Conservation (phyloP, 306 rosid genomes). For the Pterocarpus santalinus region DNA sequence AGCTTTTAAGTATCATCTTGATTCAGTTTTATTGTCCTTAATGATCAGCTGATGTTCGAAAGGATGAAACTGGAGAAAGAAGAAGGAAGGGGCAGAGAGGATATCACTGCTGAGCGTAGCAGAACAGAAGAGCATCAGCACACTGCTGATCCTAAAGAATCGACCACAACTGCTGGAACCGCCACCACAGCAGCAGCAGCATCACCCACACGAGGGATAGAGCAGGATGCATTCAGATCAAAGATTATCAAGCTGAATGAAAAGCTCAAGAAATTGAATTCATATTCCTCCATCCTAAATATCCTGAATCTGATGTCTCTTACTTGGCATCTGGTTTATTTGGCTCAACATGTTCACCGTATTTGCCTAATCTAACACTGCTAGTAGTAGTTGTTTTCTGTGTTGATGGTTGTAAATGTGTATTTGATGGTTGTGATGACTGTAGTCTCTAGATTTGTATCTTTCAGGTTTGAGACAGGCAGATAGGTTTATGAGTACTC, state of each 20-base stretch:
- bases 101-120: conserved; percentile 6
- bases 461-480: not conserved
- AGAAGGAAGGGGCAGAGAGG: conserved; percentile 75
- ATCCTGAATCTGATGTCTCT: conserved; percentile 69
- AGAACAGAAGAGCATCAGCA: conserved; percentile 14
- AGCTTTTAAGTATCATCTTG: not conserved
- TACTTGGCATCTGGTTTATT: conserved; percentile 73
- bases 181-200: not conserved
- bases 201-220: not conserved
- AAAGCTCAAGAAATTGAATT: conserved; percentile 73
- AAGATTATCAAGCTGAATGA: conserved; percentile 51
- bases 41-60: conserved; percentile 74
- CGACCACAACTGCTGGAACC: not conserved
- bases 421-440: conserved; percentile 29
- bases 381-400: not conserved
- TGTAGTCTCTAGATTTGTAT: not conserved
- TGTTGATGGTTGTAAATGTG: conserved; percentile 29
- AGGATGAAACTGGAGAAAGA: conserved; percentile 77
- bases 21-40: not conserved
- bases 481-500: not conserved
- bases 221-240: conserved; percentile 49
- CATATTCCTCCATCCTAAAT: conserved; percentile 67
- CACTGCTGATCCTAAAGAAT: conserved; percentile 38
- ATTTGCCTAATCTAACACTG: not conserved
- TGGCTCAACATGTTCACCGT: conserved; percentile 52